A percentile compares a stretch with the other conserved stretches of the same genome.
Conservation (phyloP, 2,329 filamentous ascomycete species). For the Incumbomyces lentus region DNA sequence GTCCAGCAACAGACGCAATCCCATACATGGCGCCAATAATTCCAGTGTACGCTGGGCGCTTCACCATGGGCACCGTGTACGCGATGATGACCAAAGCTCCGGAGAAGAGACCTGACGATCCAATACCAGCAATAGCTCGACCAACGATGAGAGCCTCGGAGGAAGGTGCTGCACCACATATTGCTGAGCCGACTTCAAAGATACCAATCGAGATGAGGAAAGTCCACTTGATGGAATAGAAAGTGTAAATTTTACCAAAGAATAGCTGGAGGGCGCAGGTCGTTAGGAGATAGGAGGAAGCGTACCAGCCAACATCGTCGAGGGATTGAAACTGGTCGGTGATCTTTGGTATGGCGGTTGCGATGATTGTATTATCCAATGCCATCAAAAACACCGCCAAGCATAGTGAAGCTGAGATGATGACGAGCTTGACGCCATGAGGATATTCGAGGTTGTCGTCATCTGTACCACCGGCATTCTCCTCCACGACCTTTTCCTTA, state of each 20-base stretch:
- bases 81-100: slow-evolving; percentile 26
- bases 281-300: slow-evolving; percentile 20
- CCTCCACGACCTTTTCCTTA: neutral
- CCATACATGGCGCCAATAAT: slow-evolving; percentile 36
- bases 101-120: slow-evolving; percentile 23
- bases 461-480: slow-evolving; percentile 2
- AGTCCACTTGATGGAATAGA: slow-evolving; percentile 35
- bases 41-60: slow-evolving; percentile 46
- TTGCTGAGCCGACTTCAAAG: slow-evolving; percentile 36
- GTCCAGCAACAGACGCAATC: slow-evolving; percentile 32
- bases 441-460: slow-evolving; percentile 31
- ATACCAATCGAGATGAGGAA: slow-evolving; percentile 31
- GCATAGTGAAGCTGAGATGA: slow-evolving; percentile 29
- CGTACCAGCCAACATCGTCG: slow-evolving; percentile 22
- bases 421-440: slow-evolving; percentile 22
- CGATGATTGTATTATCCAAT: slow-evolving; percentile 29
- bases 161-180: slow-evolving; percentile 30
- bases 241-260: slow-evolving; percentile 33
- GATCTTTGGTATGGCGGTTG: slow-evolving; percentile 21
- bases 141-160: slow-evolving; percentile 25
- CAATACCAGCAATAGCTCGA: slow-evolving; percentile 26
- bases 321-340: slow-evolving; percentile 21
- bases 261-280: slow-evolving; percentile 21
- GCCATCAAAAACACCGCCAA: slow-evolving; percentile 31
- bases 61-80: slow-evolving; percentile 40